A percentile compares a stretch with the other conserved stretches of the same genome.
phyloP scores from a whole-genome alignment of 176 grass and related monocot genomes.

The Alloteropsis semialata region DNA sequence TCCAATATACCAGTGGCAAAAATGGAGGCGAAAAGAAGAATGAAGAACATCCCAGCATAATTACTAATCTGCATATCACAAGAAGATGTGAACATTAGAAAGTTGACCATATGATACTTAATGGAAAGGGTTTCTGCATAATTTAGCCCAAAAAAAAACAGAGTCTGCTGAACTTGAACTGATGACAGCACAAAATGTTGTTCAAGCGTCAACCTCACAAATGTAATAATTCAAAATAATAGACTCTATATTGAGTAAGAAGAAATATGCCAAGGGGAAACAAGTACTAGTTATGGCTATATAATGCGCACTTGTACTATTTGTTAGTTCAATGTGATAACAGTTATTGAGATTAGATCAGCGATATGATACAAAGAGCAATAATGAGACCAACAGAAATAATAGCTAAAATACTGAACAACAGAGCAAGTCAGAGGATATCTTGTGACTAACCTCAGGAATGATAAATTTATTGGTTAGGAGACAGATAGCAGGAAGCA shows the following conservation, averaged over 20 bases:
- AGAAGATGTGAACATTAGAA: not conserved
- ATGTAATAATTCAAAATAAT: not conserved
- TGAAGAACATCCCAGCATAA: constrained; percentile 69
- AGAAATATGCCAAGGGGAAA: not conserved
- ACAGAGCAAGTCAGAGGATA: not conserved
- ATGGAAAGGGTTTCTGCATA: not conserved
- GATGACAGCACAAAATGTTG: not conserved
- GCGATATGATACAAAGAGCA: not conserved
- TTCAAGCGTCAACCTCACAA: not conserved
- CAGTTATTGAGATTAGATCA: not conserved
- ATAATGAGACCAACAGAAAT: not conserved
- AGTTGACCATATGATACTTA: not conserved
- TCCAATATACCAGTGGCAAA: constrained; percentile 77
- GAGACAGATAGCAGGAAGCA: constrained; percentile 89
- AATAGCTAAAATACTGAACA: not conserved
- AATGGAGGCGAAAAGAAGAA: constrained; percentile 69
- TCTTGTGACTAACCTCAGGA: constrained; percentile 52
- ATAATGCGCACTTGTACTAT: not conserved
- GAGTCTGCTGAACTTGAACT: not conserved
- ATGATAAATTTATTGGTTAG: constrained; percentile 87
- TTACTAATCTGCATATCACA: constrained; percentile 69
- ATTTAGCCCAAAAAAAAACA: not conserved
- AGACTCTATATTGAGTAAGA: not conserved
- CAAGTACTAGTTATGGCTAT: not conserved
- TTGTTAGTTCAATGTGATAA: not conserved